These are phyloP conservation scores for Hypoxylon sp. DNA, from an alignment of 2,329 filamentous ascomycete species.

Conservation along the genomic window DNA sequence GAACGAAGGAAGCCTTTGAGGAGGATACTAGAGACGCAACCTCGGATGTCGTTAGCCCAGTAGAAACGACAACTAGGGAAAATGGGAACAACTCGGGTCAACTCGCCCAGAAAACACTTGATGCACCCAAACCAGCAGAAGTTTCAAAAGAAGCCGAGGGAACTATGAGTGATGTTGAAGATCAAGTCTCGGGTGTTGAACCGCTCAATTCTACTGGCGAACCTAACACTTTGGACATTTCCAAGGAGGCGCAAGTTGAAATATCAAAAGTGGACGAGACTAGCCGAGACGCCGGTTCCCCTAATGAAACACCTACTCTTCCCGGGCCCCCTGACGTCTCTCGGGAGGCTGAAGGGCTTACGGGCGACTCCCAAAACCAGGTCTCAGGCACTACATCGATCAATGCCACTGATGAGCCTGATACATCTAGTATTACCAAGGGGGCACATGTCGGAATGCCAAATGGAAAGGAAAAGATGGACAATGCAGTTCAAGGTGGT, in stretches of 20 bases:
- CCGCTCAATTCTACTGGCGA: background rate
- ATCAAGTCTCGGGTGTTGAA: conserved; percentile 3
- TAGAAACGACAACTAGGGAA: background rate
- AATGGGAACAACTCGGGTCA: background rate
- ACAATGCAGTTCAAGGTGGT: background rate
- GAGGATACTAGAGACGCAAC: conserved; percentile 4
- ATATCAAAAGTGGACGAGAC: background rate
- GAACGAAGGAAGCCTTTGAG: conserved; percentile 32
- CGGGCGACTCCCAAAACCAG: conserved; percentile 17
- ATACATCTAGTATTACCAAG: conserved; percentile 44
- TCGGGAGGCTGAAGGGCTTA: conserved; percentile 44
- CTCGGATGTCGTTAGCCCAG: background rate
- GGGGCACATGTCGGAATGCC: conserved; percentile 35
- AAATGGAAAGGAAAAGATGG: conserved; percentile 2
- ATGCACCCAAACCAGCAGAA: conserved; percentile 27
- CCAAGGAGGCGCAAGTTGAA: background rate
- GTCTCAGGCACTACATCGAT: conserved; percentile 21
- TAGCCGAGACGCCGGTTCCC: background rate
- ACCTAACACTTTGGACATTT: background rate
- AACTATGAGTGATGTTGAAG: conserved; percentile 20
- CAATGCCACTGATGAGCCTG: conserved; percentile 44
- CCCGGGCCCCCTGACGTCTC: conserved; percentile 42
- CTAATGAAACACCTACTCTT: conserved; percentile 2
- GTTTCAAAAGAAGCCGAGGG: conserved; percentile 48
- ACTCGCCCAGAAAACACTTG: conserved; percentile 6